Base-by-base conservation (phyloP, 1,284 basidiomycete genomes). In the Irpex lacteus region DNA sequence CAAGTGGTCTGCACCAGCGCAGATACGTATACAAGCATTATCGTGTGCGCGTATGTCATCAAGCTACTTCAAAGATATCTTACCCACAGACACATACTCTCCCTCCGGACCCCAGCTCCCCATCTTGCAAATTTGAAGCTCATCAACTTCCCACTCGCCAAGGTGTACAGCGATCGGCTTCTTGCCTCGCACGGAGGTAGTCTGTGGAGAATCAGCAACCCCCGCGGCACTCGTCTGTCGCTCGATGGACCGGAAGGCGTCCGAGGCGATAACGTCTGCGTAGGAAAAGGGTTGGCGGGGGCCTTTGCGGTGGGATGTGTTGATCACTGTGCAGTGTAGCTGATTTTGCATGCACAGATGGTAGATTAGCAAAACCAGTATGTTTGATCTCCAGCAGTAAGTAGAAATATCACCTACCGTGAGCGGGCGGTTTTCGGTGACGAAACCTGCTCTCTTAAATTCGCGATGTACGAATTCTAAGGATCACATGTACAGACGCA, bases 271-370 rank as follows among this genome's bases (percentile, higher is more conserved):
- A 37, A 87, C 68, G n/a, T 79, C 76, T 8, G 68, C 68, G 68
- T 82, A 85, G 2, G 83, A 84, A 65, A 86, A 87, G 2, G 82
- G 79, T 36, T 73, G 65, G 5, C 79, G 73, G 1, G 71, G 18
- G 2, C 57, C 73, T 15, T 71, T 67, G 0, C 88, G 83, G 70
- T 89, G 76, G 37, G 76, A 78, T 0, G 88, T 86, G 69, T 89
- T 90, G 64, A 89, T 70, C 21, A 91, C 71, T 0, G 89, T 90
- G 73, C 89, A 90, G 67, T 91, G 90, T 13, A 91, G 75, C 88
- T 89, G 59, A 62, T 26, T 26, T 21, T 21, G 21, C 21, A 21
- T 21, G 21, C 21, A 21, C 21, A 21, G 21, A 21, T 26, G 26
- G 26, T 2, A 26, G 26, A 26, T 26, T 26, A 26, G 26, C 26